These are phyloP conservation scores for Galerina sulciceps DNA, from an alignment of 768 basidiomycete species.

Conservation along the genomic window DNA sequence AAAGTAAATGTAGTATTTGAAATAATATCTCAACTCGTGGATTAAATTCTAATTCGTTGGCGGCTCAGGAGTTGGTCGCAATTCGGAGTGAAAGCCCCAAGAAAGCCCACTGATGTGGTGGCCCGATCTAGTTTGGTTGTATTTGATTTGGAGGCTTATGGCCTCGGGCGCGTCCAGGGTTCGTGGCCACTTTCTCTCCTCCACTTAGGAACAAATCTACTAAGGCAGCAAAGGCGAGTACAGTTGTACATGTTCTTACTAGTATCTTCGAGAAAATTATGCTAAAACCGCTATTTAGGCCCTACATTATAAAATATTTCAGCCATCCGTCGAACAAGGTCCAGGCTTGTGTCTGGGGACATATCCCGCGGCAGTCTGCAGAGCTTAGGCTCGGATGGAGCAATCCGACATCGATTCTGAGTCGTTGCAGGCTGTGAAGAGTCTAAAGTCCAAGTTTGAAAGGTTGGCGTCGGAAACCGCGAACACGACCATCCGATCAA, in stretches of 20 bases:
- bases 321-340: not conserved
- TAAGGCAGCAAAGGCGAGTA: too few species aligned
- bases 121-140: not conserved
- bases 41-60: not conserved
- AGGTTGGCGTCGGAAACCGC: conserved; percentile 54
- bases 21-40: conserved; percentile 9
- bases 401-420: conserved; percentile 52
- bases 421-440: conserved; percentile 67
- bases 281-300: too few species aligned
- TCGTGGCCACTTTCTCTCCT: not conserved
- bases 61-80: not conserved
- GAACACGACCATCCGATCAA: conserved; percentile 6
- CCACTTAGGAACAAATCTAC: not conserved
- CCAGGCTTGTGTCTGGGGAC: not conserved
- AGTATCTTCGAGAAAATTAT: too few species aligned
- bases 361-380: not conserved
- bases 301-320: too few species aligned
- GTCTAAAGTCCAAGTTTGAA: conserved; percentile 73
- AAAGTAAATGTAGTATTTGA: not conserved
- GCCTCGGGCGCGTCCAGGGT: not conserved
- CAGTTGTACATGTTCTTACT: too few species aligned
- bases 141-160: not conserved
- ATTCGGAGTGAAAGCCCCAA: not conserved
- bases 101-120: too few species aligned
- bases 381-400: conserved; percentile 14